A percentile compares a stretch with the other conserved stretches of the same genome.
Evolutionary conservation across 1,139 yeast species (phyloP).

Genomic region (Ogataea hybrid): DNA sequence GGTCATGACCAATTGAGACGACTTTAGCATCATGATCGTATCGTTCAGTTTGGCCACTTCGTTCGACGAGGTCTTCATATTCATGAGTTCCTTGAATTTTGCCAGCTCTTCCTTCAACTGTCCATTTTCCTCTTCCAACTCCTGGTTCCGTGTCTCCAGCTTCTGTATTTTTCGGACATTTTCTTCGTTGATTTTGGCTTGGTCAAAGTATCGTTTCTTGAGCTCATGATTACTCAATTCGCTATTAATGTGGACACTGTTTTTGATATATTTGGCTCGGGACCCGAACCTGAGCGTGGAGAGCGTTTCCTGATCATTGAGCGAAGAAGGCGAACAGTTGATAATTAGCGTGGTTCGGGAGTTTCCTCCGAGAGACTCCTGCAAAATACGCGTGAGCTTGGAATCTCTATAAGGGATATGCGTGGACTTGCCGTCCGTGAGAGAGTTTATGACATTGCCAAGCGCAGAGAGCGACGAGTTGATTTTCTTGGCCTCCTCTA

Average conservation of each 20-base stretch:
- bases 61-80: slow-evolving; percentile 12
- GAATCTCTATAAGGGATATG: slow-evolving; percentile 84
- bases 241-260: slow-evolving; percentile 65
- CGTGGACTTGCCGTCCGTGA: slow-evolving; percentile 65
- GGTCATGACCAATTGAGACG: slow-evolving; percentile 36
- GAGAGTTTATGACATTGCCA: slow-evolving; percentile 78
- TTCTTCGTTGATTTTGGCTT: slow-evolving; percentile 48
- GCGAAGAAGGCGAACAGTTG: slow-evolving; percentile 69
- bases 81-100: slow-evolving; percentile 15
- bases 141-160: slow-evolving; percentile 15
- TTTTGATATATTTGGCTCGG: slow-evolving; percentile 71
- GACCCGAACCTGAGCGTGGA: slow-evolving; percentile 80
- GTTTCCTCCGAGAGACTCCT: slow-evolving; percentile 86
- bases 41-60: slow-evolving; percentile 16
- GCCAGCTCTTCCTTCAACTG: slow-evolving; percentile 17
- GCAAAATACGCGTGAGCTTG: slow-evolving; percentile 75
- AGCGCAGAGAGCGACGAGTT: slow-evolving; percentile 75
- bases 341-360: slow-evolving; percentile 77
- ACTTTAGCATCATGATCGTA: slow-evolving; percentile 19
- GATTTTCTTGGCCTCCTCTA: slow-evolving; percentile 84
- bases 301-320: slow-evolving; percentile 66
- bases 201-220: slow-evolving; percentile 24
- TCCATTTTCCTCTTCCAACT: slow-evolving; percentile 18
- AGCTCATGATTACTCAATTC: slow-evolving; percentile 48
- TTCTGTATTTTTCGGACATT: slow-evolving; percentile 30